Conservation (phyloP, 1,284 basidiomycete species). For the Pholiota adiposa region DNA sequence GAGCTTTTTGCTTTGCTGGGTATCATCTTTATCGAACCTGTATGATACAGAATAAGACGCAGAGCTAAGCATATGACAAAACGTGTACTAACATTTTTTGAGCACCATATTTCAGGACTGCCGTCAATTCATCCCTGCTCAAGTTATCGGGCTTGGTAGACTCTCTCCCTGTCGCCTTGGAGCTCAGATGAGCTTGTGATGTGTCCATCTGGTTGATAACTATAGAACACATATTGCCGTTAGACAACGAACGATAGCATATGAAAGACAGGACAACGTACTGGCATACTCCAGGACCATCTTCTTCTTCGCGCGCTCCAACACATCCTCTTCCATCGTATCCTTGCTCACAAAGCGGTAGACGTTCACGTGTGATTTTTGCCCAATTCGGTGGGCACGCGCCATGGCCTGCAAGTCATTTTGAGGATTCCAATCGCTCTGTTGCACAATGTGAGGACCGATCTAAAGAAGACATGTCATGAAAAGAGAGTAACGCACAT, state of each 20-base stretch:
- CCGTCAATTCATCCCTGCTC: conserved; percentile 96
- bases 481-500: conserved; percentile 59
- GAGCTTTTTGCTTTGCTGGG: conserved; percentile 92
- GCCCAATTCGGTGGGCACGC: conserved; percentile 94
- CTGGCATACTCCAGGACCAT: conserved; percentile 99
- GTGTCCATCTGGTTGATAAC: conserved; percentile 99
- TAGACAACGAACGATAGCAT: not conserved
- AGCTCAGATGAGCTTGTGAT: conserved; percentile 93
- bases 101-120: conserved; percentile 99
- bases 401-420: conserved; percentile 99
- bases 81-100: conserved; percentile 82
- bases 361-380: conserved; percentile 98
- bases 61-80: conserved; percentile 18
- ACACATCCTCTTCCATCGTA: conserved; percentile 98
- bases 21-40: conserved; percentile 97
- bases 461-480: too few relatives aligned
- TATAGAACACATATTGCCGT: conserved; percentile 33
- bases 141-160: conserved; percentile 84
- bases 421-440: conserved; percentile 97
- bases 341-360: conserved; percentile 99
- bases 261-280: conserved; percentile 47
- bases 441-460: conserved; percentile 6
- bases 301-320: conserved; percentile 98
- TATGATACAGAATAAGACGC: conserved; percentile 12
- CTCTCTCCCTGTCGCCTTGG: conserved; percentile 73